A percentile compares a stretch with the other conserved stretches of the same genome.
These are phyloP conservation scores for Triangularia setosa DNA, from an alignment of 2,329 filamentous ascomycete species.

Conservation along the genomic window DNA sequence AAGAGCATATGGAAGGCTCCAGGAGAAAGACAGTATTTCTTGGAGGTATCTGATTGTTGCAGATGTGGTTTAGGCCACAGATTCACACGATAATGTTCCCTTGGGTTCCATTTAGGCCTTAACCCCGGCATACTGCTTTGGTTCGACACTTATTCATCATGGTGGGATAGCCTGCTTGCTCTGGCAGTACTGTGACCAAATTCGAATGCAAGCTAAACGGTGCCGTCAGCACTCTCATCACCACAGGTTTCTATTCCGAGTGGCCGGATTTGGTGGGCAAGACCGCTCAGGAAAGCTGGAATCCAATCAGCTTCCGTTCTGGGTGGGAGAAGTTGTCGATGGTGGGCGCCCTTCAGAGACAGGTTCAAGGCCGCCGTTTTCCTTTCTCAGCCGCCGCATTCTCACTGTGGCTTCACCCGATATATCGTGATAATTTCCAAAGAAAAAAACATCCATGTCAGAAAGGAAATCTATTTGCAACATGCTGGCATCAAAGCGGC, in stretches of 20 bases:
- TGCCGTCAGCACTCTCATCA: conserved; percentile 4
- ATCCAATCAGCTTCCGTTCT: conserved; percentile 5
- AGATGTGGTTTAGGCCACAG: not conserved
- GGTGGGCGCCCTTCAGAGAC: not conserved
- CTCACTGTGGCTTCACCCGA: not conserved
- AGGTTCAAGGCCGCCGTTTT: not conserved
- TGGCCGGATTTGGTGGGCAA: conserved; percentile 12
- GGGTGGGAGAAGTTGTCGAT: not conserved
- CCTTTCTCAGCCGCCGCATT: not conserved
- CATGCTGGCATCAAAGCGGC: not conserved
- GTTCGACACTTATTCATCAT: conserved; percentile 1
- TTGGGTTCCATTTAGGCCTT: not conserved
- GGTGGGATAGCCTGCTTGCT: conserved; percentile 7
- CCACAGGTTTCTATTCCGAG: conserved; percentile 17
- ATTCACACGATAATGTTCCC: not conserved
- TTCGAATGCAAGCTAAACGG: conserved; percentile 16
- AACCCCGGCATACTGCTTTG: not conserved
- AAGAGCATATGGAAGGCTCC: not conserved
- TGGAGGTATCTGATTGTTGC: not conserved
- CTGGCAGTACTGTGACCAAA: conserved; percentile 16
- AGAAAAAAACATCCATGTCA: not conserved
- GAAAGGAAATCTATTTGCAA: not conserved
- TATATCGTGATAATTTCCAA: not conserved
- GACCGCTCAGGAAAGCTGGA: not conserved
- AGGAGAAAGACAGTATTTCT: not conserved